Evolutionary conservation across 148 eudicot genomes (phyloP).

Genomic region (Spergularia bocconei): DNA sequence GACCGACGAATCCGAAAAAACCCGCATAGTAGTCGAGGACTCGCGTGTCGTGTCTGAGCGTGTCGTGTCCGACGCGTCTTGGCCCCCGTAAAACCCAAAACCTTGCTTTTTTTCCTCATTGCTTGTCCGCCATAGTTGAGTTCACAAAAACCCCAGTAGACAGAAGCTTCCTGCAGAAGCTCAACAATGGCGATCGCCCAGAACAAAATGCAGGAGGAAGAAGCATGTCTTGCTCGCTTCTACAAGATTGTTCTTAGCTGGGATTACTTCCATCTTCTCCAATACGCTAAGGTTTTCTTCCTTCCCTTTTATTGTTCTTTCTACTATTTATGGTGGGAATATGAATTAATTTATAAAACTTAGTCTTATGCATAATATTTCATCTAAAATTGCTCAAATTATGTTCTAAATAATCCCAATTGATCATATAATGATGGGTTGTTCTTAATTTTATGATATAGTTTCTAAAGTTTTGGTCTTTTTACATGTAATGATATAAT

Average conservation of each 20-base stretch:
- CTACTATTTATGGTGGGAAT: neutral
- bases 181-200: conserved; percentile 59
- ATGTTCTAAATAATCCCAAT: neutral
- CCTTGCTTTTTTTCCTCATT: neutral
- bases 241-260: conserved; percentile 82
- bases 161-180: neutral
- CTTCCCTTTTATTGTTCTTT: neutral
- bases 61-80: no score
- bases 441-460: neutral
- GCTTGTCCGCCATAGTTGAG: neutral
- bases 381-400: neutral
- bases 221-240: conserved; percentile 45
- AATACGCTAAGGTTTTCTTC: conserved; percentile 35
- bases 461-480: neutral
- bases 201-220: conserved; percentile 43
- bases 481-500: neutral
- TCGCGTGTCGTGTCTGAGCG: no score
- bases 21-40: no score
- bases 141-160: neutral
- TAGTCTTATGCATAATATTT: neutral
- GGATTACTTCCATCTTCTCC: conserved; percentile 67
- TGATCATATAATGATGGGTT: neutral
- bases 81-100: neutral
- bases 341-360: neutral
- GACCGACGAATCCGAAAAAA: no score